Evolutionary conservation across 2,329 filamentous ascomycete genomes (phyloP), one percentile per base, ranked within the genome.

Genomic region (Sclerotiophoma versabilis): DNA sequence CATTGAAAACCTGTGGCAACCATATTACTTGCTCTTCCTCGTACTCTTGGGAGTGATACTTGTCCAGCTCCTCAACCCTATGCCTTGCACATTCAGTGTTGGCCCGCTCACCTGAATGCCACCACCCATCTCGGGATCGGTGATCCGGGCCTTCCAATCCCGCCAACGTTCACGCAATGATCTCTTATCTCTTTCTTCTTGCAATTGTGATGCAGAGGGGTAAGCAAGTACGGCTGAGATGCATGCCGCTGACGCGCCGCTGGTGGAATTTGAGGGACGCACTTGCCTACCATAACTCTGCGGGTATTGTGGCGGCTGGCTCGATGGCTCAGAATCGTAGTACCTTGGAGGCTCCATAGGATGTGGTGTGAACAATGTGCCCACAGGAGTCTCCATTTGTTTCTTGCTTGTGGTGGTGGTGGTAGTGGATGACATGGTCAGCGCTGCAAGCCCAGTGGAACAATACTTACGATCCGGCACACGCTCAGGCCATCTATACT

Each of bases 181-280:
- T 22, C 32, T 29, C n/a, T 36, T 44, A 3, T 45, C 42, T 7
- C 12, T 36, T 23, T 37, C 30, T 43, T 37, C 39, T 4, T 44
- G 12, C 9, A 50, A 9, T 5, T 44, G 30, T 3, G 23, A 17
- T 15, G 3, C 30, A 7, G 38, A 30, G 4, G 48, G 48, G 20
- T 50, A 44, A 8, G 48, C 48, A 44, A 50, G 48, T 15, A 50
- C 15, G 2, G 48, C 48, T 2, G 39, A 26, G 11, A 50, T 32
- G 23, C 15, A 23, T 30, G 39, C 39, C 32, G 38, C 32, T 27
- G 48, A 44, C 27, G 48, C 39, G 38, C 30, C 20, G 12, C 17
- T 44, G 6, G 5, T 7, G 2, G 23, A 12, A 17, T 23, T 25
- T 8, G 37, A 23, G 3, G 30, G 12, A 8, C 22, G 14, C 6